These are phyloP conservation scores for Dalechampia spathulata DNA, from an alignment of 441 rosid genomes.

Conservation along the genomic window DNA sequence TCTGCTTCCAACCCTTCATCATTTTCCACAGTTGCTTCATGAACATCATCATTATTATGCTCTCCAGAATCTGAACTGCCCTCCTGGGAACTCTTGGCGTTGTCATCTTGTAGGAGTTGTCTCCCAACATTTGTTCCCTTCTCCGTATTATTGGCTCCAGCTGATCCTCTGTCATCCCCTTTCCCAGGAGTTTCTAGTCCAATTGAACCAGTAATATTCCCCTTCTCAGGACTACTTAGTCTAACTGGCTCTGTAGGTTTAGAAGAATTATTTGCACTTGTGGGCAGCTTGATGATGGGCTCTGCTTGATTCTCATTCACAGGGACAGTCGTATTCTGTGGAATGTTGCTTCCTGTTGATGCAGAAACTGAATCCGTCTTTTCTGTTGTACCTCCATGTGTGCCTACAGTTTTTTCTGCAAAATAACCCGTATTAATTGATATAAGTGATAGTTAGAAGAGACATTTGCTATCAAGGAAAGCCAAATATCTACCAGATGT, in stretches of 20 bases:
- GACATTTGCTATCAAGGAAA: slow-evolving; percentile 13
- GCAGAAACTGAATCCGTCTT: slow-evolving; percentile 31
- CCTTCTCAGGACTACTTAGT: slow-evolving; percentile 29
- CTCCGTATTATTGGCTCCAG: slow-evolving; percentile 23
- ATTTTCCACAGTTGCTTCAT: slow-evolving; percentile 74
- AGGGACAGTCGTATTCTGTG: slow-evolving; percentile 29
- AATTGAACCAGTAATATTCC: slow-evolving; percentile 34
- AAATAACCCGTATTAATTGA: slow-evolving; percentile 22
- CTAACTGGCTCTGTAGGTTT: slow-evolving; percentile 2
- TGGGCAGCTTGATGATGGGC: slow-evolving; percentile 1
- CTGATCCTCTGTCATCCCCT: not conserved
- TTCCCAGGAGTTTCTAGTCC: not conserved
- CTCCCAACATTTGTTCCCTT: slow-evolving; percentile 50
- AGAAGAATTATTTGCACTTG: slow-evolving; percentile 3
- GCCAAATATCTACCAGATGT: slow-evolving; percentile 9
- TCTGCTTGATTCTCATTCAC: slow-evolving; percentile 32
- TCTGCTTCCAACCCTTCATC: slow-evolving; percentile 80
- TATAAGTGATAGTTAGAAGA: slow-evolving; percentile 13
- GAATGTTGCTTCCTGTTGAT: slow-evolving; percentile 26
- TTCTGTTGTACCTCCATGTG: slow-evolving; percentile 37
- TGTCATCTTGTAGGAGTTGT: slow-evolving; percentile 66
- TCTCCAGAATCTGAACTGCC: slow-evolving; percentile 40
- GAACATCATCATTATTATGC: slow-evolving; percentile 33
- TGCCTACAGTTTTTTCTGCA: slow-evolving; percentile 40
- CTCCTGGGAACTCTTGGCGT: slow-evolving; percentile 41